Conservation (phyloP, 2,329 filamentous ascomycete species). For the Sporothrix humicola region DNA sequence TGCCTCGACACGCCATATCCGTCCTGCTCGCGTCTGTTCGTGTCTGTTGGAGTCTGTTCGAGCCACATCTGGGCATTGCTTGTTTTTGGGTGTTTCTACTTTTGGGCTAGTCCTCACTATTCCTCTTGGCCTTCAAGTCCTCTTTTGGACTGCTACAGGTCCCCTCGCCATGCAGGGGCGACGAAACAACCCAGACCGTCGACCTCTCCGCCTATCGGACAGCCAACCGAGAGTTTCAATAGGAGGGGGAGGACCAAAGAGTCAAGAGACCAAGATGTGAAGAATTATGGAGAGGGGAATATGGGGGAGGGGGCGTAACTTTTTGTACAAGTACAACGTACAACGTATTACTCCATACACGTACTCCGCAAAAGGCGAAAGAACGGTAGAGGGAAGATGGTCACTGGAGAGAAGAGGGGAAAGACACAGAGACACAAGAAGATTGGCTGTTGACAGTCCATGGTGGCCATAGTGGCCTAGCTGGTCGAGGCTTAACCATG, state of each 20-base stretch:
- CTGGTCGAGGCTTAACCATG: slow-evolving; percentile 14
- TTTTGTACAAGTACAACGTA: no score
- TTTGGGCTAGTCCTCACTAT: background rate
- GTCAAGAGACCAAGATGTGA: background rate
- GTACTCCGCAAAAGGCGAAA: background rate
- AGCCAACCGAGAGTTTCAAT: slow-evolving; percentile 3
- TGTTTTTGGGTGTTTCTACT: slow-evolving; percentile 2
- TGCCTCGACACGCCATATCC: background rate
- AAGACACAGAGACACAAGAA: no score
- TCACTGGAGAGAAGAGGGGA: no score
- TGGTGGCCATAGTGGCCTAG: background rate
- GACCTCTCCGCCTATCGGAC: slow-evolving; percentile 11
- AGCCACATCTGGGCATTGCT: slow-evolving; percentile 13
- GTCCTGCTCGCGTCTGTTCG: background rate
- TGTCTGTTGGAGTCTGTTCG: background rate
- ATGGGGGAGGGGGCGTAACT: background rate
- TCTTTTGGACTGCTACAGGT: background rate
- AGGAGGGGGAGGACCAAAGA: background rate
- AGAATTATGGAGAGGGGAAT: background rate
- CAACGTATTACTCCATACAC: no score
- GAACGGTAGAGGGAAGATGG: slow-evolving; percentile 5
- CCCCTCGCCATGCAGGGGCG: background rate
- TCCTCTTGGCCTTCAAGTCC: background rate
- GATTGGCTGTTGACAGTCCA: no score
- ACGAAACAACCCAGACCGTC: background rate